phyloP scores from a whole-genome alignment of 2,329 filamentous ascomycete genomes.

The Chaetomium strumarium region DNA sequence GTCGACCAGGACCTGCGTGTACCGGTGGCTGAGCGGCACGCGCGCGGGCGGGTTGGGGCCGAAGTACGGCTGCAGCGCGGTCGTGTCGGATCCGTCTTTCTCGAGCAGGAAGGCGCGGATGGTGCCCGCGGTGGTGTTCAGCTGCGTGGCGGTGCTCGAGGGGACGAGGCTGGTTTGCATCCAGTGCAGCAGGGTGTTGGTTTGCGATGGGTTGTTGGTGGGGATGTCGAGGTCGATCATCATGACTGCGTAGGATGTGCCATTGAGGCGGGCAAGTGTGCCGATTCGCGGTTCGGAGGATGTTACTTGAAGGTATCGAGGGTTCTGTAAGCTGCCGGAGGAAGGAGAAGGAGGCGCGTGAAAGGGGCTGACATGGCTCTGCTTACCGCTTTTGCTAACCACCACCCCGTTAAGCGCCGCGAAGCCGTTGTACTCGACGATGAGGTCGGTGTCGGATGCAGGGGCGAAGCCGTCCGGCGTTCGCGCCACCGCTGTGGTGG shows the following conservation, averaged over 20 bases:
- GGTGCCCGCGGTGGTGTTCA: slow-evolving; percentile 28
- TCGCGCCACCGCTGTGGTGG: slow-evolving; percentile 32
- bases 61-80: slow-evolving; percentile 30
- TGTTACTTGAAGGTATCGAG: slow-evolving; percentile 27
- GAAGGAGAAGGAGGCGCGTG: background rate
- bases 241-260: slow-evolving; percentile 36
- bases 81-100: slow-evolving; percentile 23
- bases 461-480: slow-evolving; percentile 40
- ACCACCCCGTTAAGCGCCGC: slow-evolving; percentile 35
- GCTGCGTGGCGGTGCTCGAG: slow-evolving; percentile 9
- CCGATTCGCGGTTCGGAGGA: slow-evolving; percentile 32
- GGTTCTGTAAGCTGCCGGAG: slow-evolving; percentile 4
- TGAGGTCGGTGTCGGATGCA: slow-evolving; percentile 31
- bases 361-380: background rate
- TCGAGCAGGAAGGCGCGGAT: slow-evolving; percentile 30
- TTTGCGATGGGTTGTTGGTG: slow-evolving; percentile 33
- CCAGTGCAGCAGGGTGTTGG: slow-evolving; percentile 39
- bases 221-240: slow-evolving; percentile 46
- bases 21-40: slow-evolving; percentile 35
- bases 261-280: slow-evolving; percentile 33
- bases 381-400: slow-evolving; percentile 34
- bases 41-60: slow-evolving; percentile 35
- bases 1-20: slow-evolving; percentile 37
- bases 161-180: slow-evolving; percentile 36
- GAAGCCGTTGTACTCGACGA: slow-evolving; percentile 36